phyloP scores from a whole-genome alignment of 2,329 filamentous ascomycete species.

The Dothiorella sarmentorum region DNA sequence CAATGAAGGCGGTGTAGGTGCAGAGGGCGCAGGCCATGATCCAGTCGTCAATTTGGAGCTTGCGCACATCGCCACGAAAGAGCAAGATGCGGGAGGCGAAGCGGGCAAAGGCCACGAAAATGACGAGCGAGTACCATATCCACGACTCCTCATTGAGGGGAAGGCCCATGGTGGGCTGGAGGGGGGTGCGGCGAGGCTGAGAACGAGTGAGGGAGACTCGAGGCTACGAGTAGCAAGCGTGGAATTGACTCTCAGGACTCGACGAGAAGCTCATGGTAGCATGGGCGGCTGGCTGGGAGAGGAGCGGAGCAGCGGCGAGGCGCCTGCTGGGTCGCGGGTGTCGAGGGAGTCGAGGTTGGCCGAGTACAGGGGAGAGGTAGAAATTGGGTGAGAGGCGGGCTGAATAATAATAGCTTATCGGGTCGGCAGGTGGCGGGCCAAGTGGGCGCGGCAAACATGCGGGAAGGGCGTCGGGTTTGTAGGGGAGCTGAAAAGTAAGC shows the following conservation, averaged over 20 bases:
- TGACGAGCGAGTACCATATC: conserved; percentile 45
- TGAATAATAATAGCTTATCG: conserved; percentile 4
- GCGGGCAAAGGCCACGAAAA: conserved; percentile 37
- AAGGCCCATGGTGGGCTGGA: conserved; percentile 10
- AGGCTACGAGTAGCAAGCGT: conserved; percentile 18
- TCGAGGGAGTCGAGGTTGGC: neutral
- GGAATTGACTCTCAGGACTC: conserved; percentile 16
- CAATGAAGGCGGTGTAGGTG: conserved; percentile 50
- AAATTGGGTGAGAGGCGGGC: neutral
- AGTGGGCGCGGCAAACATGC: neutral
- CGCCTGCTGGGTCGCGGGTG: neutral
- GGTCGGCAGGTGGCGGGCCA: neutral
- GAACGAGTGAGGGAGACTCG: neutral
- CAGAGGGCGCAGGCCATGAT: conserved; percentile 53
- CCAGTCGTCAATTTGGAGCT: conserved; percentile 56
- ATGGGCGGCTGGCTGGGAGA: neutral
- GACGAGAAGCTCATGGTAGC: conserved; percentile 18
- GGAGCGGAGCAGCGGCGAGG: neutral
- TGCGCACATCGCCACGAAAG: conserved; percentile 44
- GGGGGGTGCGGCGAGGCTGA: neutral
- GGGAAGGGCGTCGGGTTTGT: neutral
- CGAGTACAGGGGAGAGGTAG: neutral
- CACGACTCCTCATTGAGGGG: conserved; percentile 44
- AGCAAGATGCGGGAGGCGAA: conserved; percentile 45
- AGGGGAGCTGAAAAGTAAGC: conserved; percentile 4